Evolutionary conservation across 1,139 yeast species (phyloP).

Genomic region (Yamadazyma jaroonii): DNA sequence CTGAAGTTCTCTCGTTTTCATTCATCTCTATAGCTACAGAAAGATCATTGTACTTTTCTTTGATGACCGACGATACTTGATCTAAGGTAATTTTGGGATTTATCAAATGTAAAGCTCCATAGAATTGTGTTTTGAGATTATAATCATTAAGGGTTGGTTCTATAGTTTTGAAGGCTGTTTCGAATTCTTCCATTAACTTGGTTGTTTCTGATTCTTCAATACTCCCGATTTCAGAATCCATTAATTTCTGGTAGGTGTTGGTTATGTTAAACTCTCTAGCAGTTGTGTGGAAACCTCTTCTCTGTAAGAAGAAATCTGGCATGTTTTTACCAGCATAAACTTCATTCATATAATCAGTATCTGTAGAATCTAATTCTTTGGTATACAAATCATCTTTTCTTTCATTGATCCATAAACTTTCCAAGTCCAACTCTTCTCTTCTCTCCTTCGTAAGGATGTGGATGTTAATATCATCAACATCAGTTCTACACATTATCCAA

Average conservation of each 20-base stretch:
- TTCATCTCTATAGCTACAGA: slow-evolving; percentile 15
- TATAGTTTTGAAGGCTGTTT: slow-evolving; percentile 10
- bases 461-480: slow-evolving; percentile 56
- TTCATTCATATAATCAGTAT: slow-evolving; percentile 1
- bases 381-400: slow-evolving; percentile 35
- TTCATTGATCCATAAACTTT: slow-evolving; percentile 50
- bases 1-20: slow-evolving; percentile 21
- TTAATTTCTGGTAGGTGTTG: background rate
- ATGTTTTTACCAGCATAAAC: slow-evolving; percentile 4
- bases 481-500: slow-evolving; percentile 74
- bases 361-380: slow-evolving; percentile 4
- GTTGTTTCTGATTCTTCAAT: slow-evolving; percentile 5
- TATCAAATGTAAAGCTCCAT: slow-evolving; percentile 34
- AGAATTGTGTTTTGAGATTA: slow-evolving; percentile 34
- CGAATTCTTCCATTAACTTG: slow-evolving; percentile 16
- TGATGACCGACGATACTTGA: slow-evolving; percentile 21
- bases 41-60: slow-evolving; percentile 28
- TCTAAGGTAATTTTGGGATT: slow-evolving; percentile 30
- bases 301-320: slow-evolving; percentile 12
- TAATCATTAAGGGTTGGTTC: slow-evolving; percentile 26
- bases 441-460: slow-evolving; percentile 73
- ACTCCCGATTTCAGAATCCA: slow-evolving; percentile 1
- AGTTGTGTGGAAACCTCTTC: slow-evolving; percentile 11
- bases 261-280: background rate
- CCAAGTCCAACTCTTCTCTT: slow-evolving; percentile 66